A percentile compares a stretch with the other conserved stretches of the same genome.
phyloP scores from a whole-genome alignment of 192 early-diverging fungal species.

The Umbelopsis sp. region DNA sequence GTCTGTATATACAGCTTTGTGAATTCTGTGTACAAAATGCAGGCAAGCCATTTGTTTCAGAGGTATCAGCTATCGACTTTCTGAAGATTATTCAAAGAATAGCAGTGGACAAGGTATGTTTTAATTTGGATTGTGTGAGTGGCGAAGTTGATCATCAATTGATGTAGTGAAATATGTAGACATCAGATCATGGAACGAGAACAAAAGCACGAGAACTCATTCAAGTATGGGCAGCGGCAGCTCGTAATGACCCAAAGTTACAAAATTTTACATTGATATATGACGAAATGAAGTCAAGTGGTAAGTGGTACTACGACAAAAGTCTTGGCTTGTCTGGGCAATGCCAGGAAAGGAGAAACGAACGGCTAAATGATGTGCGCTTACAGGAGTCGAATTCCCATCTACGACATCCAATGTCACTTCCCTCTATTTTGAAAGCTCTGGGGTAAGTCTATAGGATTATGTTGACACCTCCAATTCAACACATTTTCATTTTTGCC shows the following conservation, averaged over 20 bases:
- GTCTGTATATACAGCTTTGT: slow-evolving; percentile 51
- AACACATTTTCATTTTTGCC: neutral
- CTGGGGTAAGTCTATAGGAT: slow-evolving; percentile 53
- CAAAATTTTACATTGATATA: slow-evolving; percentile 74
- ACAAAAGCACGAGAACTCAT: slow-evolving; percentile 70
- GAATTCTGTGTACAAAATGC: slow-evolving; percentile 94
- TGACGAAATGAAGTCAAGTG: slow-evolving; percentile 69
- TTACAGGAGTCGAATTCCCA: slow-evolving; percentile 66
- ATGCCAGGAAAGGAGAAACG: neutral
- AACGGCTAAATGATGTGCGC: neutral
- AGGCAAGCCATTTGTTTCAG: slow-evolving; percentile 77
- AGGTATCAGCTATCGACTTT: slow-evolving; percentile 84
- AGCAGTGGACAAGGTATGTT: slow-evolving; percentile 48
- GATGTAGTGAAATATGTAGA: no score
- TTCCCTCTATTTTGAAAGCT: slow-evolving; percentile 78
- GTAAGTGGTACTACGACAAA: neutral
- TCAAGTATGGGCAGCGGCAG: slow-evolving; percentile 85
- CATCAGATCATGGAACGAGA: slow-evolving; percentile 64
- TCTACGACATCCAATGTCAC: slow-evolving; percentile 53
- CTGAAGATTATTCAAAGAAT: slow-evolving; percentile 75
- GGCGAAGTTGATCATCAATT: neutral
- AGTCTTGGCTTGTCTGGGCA: neutral
- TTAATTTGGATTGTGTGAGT: slow-evolving; percentile 19
- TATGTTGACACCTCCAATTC: neutral
- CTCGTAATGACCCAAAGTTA: slow-evolving; percentile 74